phyloP scores from a whole-genome alignment of 2,329 filamentous ascomycete genomes.

The Fusarium bulbicola region DNA sequence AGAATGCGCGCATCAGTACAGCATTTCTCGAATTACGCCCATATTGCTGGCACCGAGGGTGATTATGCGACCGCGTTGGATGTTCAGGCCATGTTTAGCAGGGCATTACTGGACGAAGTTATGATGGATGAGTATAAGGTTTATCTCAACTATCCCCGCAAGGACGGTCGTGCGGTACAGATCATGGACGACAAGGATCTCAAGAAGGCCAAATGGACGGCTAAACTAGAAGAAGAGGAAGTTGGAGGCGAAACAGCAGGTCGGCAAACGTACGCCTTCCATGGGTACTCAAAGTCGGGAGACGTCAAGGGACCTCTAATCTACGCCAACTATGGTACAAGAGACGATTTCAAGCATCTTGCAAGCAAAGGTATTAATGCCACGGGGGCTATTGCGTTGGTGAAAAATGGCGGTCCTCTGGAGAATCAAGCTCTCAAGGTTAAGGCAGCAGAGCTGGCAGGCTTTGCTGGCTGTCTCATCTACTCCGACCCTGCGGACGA shows the following conservation, averaged over 20 bases:
- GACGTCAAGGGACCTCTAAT: slow-evolving; percentile 87
- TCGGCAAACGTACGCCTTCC: slow-evolving; percentile 81
- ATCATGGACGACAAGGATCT: slow-evolving; percentile 74
- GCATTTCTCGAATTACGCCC: slow-evolving; percentile 84
- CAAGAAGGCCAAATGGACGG: slow-evolving; percentile 74
- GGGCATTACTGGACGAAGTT: slow-evolving; percentile 78
- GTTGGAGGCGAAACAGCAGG: slow-evolving; percentile 69
- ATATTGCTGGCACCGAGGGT: slow-evolving; percentile 93
- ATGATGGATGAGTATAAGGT: slow-evolving; percentile 82
- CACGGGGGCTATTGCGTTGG: slow-evolving; percentile 82
- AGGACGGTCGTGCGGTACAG: slow-evolving; percentile 80
- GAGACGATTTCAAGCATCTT: slow-evolving; percentile 81
- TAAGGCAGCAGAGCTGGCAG: slow-evolving; percentile 87
- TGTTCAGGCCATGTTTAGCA: slow-evolving; percentile 79
- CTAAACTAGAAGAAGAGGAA: slow-evolving; percentile 81
- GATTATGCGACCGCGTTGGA: slow-evolving; percentile 88
- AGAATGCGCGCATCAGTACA: slow-evolving; percentile 77
- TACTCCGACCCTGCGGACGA: slow-evolving; percentile 92
- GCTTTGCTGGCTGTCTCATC: slow-evolving; percentile 86
- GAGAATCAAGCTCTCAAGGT: slow-evolving; percentile 81
- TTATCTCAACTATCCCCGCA: slow-evolving; percentile 90
- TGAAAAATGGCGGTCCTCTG: slow-evolving; percentile 81
- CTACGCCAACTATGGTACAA: slow-evolving; percentile 91
- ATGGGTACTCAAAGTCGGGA: slow-evolving; percentile 87
- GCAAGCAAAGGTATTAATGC: slow-evolving; percentile 76